phyloP scores from a whole-genome alignment of 2,329 filamentous ascomycete species.

The Sphaerostilbella broomeana region DNA sequence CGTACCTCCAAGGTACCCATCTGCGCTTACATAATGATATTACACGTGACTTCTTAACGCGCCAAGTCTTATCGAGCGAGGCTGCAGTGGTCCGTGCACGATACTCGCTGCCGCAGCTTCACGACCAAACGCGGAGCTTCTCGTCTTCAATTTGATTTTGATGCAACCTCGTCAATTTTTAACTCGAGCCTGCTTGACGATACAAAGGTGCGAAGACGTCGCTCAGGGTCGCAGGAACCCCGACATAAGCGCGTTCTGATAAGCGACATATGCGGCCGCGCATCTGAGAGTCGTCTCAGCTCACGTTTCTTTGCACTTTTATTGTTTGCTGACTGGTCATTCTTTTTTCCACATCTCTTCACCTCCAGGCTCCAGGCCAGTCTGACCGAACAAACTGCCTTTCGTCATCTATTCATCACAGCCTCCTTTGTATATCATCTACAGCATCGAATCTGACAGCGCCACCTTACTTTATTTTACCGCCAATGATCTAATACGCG shows the following conservation, averaged over 20 bases:
- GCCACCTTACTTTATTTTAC: no score
- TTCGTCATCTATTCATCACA: no score
- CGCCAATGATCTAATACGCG: conserved; percentile 30
- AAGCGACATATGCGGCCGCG: not conserved
- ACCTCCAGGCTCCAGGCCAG: not conserved
- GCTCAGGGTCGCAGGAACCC: not conserved
- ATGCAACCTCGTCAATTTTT: conserved; percentile 3
- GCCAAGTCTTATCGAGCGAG: conserved; percentile 6
- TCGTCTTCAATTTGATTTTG: conserved; percentile 2
- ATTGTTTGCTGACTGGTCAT: conserved; percentile 5
- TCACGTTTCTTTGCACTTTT: conserved; percentile 3
- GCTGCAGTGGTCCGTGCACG: conserved; percentile 13
- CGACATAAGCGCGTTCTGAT: no score
- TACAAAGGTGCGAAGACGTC: not conserved
- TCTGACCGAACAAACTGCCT: no score
- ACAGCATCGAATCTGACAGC: no score
- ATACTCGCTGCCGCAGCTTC: conserved; percentile 8
- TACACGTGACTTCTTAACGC: not conserved
- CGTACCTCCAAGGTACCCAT: conserved; percentile 1
- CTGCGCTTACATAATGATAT: not conserved
- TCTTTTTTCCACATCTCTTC: conserved; percentile 7
- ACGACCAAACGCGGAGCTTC: conserved; percentile 12
- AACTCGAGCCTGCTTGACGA: conserved; percentile 2
- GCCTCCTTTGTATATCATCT: no score
- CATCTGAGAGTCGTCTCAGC: not conserved